Evolutionary conservation across 306 rosid species (phyloP), one percentile per base, ranked within the genome.

Genomic region (Acmispon strigosus): DNA sequence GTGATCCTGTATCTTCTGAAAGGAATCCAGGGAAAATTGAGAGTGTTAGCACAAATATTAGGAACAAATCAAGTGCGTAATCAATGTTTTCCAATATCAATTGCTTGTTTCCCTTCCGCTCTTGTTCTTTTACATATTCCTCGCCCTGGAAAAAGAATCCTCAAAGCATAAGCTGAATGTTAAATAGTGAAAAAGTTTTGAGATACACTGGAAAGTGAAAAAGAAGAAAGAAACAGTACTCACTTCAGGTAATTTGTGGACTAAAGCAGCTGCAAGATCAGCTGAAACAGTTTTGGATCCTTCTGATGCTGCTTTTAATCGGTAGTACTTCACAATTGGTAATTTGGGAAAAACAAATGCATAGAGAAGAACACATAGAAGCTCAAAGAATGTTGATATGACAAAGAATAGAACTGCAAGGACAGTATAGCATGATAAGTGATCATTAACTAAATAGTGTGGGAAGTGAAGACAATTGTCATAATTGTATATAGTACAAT

Each of bases 11-110:
- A 62, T 93, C 98, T 73, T 93, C 98, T 4, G 88, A 86, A 36
- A 93, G 73, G 79, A 93, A 93, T 66, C 98, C 98, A 39, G 98
- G 97, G 66, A 90, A 88, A 69, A 90, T 90, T 51, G 97, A 90
- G 42, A 94, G 66, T 24, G 96, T 89, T 39, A 94, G 84, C 15
- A 15, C 63, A 62, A 80, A 94, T 52, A 86, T 84, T 22, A 90
- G 82, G 74, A 89, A 94, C 81, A 89, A 60, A 69, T 85, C 94
- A 61, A 89, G 52, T 8, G 89, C 96, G 58, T 87, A 94, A 76
- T 94, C 98, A 2, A 84, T 67, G 79, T 90, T 94, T 86, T 89
- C 96, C 12, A 63, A 37, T 63, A 94, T 62, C 80, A 94, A 70
- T 83, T 90, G 75, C 79, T 80, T 87, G 89, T 72, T 90, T 66